A percentile compares a stretch with the other conserved stretches of the same genome.
Conservation (phyloP, 345 rosid genomes). For the Gossypium arboreum region DNA sequence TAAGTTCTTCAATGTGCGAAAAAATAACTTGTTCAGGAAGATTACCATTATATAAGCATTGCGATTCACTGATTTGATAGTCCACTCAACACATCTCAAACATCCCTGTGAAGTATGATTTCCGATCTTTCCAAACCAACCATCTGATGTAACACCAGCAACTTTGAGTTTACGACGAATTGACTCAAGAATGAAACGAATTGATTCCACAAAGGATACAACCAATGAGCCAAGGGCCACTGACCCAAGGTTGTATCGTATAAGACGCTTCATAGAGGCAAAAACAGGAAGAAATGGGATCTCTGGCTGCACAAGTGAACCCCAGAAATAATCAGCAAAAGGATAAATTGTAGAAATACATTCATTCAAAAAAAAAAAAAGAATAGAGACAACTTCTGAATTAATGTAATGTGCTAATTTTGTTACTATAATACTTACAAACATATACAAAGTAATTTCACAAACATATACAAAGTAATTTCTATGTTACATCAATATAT, state of each 20-base stretch:
- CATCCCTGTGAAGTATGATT: conserved; percentile 59
- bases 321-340: conserved; percentile 11
- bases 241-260: conserved; percentile 86
- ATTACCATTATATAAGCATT: conserved; percentile 97
- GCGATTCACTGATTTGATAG: conserved; percentile 77
- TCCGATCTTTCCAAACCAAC: conserved; percentile 53
- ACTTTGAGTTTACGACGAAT: conserved; percentile 75
- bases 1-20: too few relatives aligned
- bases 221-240: conserved; percentile 89
- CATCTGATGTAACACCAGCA: conserved; percentile 44
- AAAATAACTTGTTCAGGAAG: background rate
- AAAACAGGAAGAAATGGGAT: conserved; percentile 94
- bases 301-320: conserved; percentile 60
- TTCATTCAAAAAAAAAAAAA: background rate
- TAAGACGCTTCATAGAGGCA: conserved; percentile 87
- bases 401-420: background rate
- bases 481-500: background rate
- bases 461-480: background rate
- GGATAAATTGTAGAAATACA: background rate
- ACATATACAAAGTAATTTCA: background rate
- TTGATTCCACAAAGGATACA: conserved; percentile 89
- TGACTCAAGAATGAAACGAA: conserved; percentile 84
- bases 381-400: background rate
- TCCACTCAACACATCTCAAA: conserved; percentile 67
- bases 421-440: background rate